Percentiles rank a stretch among this genome's conserved stretches.
Conservation (phyloP, 768 basidiomycete genomes). For the Rhizopogon salebrosus region DNA sequence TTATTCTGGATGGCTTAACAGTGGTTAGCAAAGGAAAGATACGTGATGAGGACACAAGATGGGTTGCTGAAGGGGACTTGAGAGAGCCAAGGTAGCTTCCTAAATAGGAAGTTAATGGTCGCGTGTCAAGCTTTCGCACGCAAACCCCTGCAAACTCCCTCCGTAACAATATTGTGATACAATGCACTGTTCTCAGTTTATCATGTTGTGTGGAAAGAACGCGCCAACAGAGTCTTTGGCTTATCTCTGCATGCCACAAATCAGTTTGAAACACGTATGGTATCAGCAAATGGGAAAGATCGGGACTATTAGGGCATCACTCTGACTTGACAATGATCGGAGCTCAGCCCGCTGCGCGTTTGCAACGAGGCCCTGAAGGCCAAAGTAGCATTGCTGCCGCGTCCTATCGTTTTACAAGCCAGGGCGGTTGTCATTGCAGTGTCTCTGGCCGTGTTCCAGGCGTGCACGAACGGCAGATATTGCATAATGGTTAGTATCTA, state of each 20-base stretch:
- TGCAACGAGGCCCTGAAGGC: too few species aligned
- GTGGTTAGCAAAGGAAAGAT: constrained; percentile 16
- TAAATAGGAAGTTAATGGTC: constrained; percentile 24
- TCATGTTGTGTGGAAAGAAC: neutral
- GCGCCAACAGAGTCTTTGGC: neutral
- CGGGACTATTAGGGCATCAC: neutral
- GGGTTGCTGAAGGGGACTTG: constrained; percentile 17
- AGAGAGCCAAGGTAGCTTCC: constrained; percentile 13
- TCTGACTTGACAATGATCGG: too few species aligned
- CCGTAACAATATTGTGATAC: neutral
- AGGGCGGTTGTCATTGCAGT: too few species aligned
- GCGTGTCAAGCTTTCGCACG: constrained; percentile 14
- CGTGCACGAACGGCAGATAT: too few species aligned
- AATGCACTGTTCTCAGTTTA: neutral
- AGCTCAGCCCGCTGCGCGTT: too few species aligned
- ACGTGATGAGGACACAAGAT: constrained; percentile 13
- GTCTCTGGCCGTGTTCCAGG: too few species aligned
- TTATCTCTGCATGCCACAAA: constrained; percentile 4
- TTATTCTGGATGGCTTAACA: constrained; percentile 13
- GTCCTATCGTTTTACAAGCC: too few species aligned
- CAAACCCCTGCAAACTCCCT: too few species aligned
- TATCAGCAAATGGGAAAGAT: constrained; percentile 4
- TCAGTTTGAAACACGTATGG: constrained; percentile 11
- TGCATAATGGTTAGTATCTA: too few species aligned
- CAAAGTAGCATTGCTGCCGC: too few species aligned